A percentile compares a stretch with the other conserved stretches of the same genome.
Evolutionary conservation across 2,329 filamentous ascomycete genomes (phyloP).

Genomic region (Septoria linicola): DNA sequence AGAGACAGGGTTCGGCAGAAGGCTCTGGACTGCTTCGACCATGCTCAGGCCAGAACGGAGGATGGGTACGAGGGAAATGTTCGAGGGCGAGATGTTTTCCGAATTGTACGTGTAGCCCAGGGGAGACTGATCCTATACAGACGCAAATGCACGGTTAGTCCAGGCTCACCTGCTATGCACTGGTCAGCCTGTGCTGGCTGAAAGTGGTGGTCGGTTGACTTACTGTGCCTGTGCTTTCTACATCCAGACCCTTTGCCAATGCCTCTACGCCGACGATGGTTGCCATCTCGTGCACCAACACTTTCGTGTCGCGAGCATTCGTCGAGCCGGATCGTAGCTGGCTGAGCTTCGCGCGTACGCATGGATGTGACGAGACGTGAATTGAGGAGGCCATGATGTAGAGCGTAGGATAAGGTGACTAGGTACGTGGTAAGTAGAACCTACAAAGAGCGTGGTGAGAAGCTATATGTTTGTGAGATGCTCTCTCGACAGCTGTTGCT

Average conservation of each 20-base stretch:
- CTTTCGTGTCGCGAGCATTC: conserved; percentile 72
- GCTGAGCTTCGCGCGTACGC: conserved; percentile 82
- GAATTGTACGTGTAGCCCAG: conserved; percentile 74
- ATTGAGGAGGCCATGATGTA: conserved; percentile 37
- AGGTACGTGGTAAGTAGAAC: neutral
- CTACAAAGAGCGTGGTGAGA: neutral
- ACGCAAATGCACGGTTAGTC: neutral
- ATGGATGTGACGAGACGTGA: conserved; percentile 82
- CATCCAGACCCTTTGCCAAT: conserved; percentile 61
- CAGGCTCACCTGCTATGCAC: conserved; percentile 13
- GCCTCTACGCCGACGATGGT: conserved; percentile 82
- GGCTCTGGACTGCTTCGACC: conserved; percentile 79
- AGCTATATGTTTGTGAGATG: neutral
- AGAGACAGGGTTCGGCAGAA: conserved; percentile 76
- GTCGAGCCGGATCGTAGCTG: conserved; percentile 75
- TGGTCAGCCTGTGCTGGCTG: conserved; percentile 31
- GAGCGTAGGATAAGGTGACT: neutral
- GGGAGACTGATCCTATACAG: conserved; percentile 69
- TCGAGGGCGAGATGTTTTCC: conserved; percentile 60
- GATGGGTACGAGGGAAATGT: conserved; percentile 83
- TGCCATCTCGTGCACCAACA: conserved; percentile 81
- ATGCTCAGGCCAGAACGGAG: conserved; percentile 89
- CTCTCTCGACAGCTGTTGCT: neutral
- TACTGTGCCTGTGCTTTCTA: conserved; percentile 64
- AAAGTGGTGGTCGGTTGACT: conserved; percentile 32